Base-by-base conservation (phyloP, 768 basidiomycete genomes). In the Tulasnella sp. region DNA sequence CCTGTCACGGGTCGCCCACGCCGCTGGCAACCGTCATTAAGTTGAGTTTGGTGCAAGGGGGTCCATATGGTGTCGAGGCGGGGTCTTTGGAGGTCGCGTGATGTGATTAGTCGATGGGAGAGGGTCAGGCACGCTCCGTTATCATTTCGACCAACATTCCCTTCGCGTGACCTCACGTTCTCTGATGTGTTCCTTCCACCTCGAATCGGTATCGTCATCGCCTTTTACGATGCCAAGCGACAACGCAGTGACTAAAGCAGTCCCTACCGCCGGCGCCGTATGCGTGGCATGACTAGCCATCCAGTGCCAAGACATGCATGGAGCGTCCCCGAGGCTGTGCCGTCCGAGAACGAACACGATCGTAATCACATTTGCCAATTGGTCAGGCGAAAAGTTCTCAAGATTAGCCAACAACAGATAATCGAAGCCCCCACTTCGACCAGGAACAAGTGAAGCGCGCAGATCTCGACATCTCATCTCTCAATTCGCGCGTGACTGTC, bases 401-500 rank as follows among this genome's bases (percentile, higher is more conserved):
- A n/a, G 24, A n/a, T 7, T 0, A 54, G 54, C n/a, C 54, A 54
- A 54, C 54, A n/a, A 0, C 4, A 54, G 54, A 54, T 54, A n/a
- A 54, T 54, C 54, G 54, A 54, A 54, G 54, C 54, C n/a, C 54
- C 54, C 54, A 54, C 54, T 54, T 54, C 54, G 54, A 54, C 4
- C 24, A 54, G 54, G 54, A 54, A 54, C 54, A 54, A 54, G 54
- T 54, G 54, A 54, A 46, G 54, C 54, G n/a, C 54, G n/a, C 54
- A n/a, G 54, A 54, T 4, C 54, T 4, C 46, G 37, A 46, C 46
- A 2, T 2, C 12, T n/a, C 50, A 20, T 54, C 50, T 22, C 50
- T 54, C 3, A 4, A 24, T 9, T 54, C 50, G 20, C 50, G 22
- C 50, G 11, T 54, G 50, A 54, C 50, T 54, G 50, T 54, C 50